Percentiles rank a stretch among this genome's conserved stretches.
Evolutionary conservation across 2,329 filamentous ascomycete genomes (phyloP).

Genomic region (Alternaria sp.): DNA sequence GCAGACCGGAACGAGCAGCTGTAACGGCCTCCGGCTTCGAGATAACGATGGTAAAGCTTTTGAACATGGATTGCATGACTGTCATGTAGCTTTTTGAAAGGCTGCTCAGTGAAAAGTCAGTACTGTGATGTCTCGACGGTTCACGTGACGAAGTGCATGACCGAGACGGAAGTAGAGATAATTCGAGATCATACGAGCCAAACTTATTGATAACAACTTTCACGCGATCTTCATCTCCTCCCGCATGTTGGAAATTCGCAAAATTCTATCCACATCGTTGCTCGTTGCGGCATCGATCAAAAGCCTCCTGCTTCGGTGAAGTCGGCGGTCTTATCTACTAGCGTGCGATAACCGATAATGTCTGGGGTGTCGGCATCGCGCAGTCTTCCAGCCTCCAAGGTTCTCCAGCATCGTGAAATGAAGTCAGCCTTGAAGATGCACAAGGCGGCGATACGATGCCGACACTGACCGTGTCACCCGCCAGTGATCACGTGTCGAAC

Average conservation of each 20-base stretch:
- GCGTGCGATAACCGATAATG: neutral
- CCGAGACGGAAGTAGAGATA: accelerated
- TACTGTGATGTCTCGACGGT: neutral
- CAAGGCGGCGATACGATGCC: neutral
- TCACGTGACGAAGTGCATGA: accelerated
- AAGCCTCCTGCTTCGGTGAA: neutral
- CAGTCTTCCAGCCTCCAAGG: neutral
- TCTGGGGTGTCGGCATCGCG: neutral
- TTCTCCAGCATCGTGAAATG: neutral
- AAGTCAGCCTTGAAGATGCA: neutral
- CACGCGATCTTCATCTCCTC: neutral
- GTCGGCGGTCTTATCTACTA: neutral
- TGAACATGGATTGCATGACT: neutral
- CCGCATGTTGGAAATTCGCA: neutral
- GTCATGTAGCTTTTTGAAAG: neutral
- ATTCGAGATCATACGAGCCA: too few species aligned
- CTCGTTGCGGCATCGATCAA: neutral
- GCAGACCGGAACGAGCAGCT: neutral
- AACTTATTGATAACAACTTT: neutral
- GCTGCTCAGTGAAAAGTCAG: neutral
- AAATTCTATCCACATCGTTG: neutral
- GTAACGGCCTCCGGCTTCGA: neutral
- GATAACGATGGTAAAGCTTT: neutral
- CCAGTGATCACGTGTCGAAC: neutral
- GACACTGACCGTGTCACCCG: neutral